Base-by-base conservation (phyloP, 805 yeast genomes). In the Saturnispora hagleri region DNA sequence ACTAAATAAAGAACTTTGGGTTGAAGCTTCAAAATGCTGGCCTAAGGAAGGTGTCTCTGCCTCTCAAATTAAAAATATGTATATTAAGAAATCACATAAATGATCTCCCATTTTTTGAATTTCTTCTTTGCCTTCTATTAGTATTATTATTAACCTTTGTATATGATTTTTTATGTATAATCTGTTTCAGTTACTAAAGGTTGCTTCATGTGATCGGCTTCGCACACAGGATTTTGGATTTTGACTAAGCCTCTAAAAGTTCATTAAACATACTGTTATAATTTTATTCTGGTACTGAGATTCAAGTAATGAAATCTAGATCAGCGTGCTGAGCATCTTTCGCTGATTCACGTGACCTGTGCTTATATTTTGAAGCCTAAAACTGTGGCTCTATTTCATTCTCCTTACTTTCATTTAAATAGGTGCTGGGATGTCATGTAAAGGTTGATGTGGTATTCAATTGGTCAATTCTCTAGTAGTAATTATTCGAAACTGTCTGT, bases 11-110 rank as follows among this genome's bases (percentile, higher is more conserved):
- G 65, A 64, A 31, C 54, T 66, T 20, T 66, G 70, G 70, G 46
- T 55, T 6, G 57, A 59, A 47, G 70, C 69, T 3, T 63, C 61
- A 46, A 62, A 55, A 49, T 64, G 64, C 3, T 66, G 70, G 70
- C 70, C 70, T 2, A 66, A 65, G 48, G 61, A 61, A 24, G 67
- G 63, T 17, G 69, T 65, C 5, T 57, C 57, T 17, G 59, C 66
- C 7, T 63, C 60, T 40, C 57, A 62, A 48, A 61, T 66, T 46
- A 66, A 59, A 53, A 62, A 61, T 47, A 64, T 66, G 63, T 66
- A 66, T 48, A 58, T 62, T 38, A 65, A 65, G 50, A 65, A 65
- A 38, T 46, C 46, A 38, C 53, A 48, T 41, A 52, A 41, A 34
- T 31, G 43, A 33, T 17, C 31, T 10, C 31, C 9, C 9, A 26